Percentiles rank a stretch among this genome's conserved stretches.
These are phyloP conservation scores for Geotrichum histeridarum DNA, from an alignment of 1,139 yeast species.

Conservation along the genomic window DNA sequence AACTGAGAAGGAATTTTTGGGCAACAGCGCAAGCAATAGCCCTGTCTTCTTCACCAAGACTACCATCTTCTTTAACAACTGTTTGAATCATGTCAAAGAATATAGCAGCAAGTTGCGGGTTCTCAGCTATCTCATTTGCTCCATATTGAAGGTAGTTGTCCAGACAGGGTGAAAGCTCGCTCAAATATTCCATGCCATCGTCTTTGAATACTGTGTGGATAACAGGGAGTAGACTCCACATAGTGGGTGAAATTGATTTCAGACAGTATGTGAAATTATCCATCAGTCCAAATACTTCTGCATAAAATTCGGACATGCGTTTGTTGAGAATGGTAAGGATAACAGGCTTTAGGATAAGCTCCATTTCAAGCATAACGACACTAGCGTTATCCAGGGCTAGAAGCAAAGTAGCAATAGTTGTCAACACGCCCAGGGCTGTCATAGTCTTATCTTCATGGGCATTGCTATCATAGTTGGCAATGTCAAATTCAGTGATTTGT, in stretches of 20 bases:
- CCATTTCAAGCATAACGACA: conserved; percentile 62
- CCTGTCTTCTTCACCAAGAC: conserved; percentile 49
- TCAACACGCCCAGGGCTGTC: conserved; percentile 82
- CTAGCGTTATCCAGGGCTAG: conserved; percentile 78
- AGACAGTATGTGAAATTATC: conserved; percentile 80
- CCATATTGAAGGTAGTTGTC: conserved; percentile 80
- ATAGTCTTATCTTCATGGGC: conserved; percentile 67
- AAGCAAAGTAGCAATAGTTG: conserved; percentile 82
- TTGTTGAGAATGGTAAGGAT: conserved; percentile 60
- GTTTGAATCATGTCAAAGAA: conserved; percentile 37
- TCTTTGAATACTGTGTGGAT: conserved; percentile 52
- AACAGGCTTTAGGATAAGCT: conserved; percentile 69
- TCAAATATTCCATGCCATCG: conserved; percentile 56
- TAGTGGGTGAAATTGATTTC: conserved; percentile 61
- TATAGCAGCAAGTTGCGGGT: conserved; percentile 32
- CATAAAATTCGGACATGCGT: conserved; percentile 69
- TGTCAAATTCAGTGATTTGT: conserved; percentile 31
- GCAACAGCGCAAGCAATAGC: conserved; percentile 50
- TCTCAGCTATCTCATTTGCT: conserved; percentile 42
- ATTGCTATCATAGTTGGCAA: conserved; percentile 40
- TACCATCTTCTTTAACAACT: conserved; percentile 34
- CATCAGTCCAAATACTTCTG: conserved; percentile 77
- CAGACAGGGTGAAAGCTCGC: conserved; percentile 70
- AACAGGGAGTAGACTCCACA: conserved; percentile 68
- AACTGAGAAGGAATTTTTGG: conserved; percentile 50